A percentile compares a stretch with the other conserved stretches of the same genome.
These are phyloP conservation scores for Pyropia yezoensis DNA, from an alignment of 23 red algal species.

Conservation along the genomic window DNA sequence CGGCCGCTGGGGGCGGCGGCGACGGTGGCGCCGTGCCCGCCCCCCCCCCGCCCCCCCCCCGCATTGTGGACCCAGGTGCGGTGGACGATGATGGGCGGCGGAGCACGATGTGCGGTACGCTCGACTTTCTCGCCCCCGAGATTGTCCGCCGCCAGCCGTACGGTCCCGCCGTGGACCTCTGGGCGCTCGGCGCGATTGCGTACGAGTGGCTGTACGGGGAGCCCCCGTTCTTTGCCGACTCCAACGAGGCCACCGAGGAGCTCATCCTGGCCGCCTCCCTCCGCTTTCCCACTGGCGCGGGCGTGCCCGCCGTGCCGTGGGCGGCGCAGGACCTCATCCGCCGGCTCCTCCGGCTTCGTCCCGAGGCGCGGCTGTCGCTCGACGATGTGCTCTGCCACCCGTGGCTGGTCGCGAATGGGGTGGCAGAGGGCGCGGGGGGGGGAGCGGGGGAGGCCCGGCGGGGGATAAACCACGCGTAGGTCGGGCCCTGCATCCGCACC, in stretches of 20 bases:
- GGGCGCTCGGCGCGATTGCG: conserved; percentile 82
- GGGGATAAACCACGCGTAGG: too few species aligned
- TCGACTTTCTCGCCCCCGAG: conserved; percentile 93
- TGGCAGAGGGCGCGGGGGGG: too few species aligned
- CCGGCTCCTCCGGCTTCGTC: conserved; percentile 50
- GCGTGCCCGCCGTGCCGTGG: conserved; percentile 13
- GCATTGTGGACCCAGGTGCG: not conserved
- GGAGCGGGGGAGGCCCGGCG: too few species aligned
- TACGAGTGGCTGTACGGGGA: conserved; percentile 93
- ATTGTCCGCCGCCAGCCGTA: conserved; percentile 74
- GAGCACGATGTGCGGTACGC: conserved; percentile 86
- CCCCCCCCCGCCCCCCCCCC: not conserved
- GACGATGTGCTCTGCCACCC: conserved; percentile 64
- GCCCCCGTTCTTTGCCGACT: conserved; percentile 78
- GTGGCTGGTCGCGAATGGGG: conserved; percentile 40
- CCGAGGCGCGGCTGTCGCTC: conserved; percentile 47
- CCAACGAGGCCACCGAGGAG: conserved; percentile 55
- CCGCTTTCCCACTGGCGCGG: conserved; percentile 34
- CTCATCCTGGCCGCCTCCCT: conserved; percentile 53
- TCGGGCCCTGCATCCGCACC: too few species aligned
- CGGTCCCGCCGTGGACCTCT: conserved; percentile 73
- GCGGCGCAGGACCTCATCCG: conserved; percentile 78
- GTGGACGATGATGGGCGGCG: conserved; percentile 22
- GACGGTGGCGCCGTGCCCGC: too few species aligned
- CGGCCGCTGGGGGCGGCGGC: too few species aligned